Percentiles rank a stretch among this genome's conserved stretches.
These are phyloP conservation scores for Yarrowia divulgata DNA, from an alignment of 805 yeast species.

Conservation along the genomic window DNA sequence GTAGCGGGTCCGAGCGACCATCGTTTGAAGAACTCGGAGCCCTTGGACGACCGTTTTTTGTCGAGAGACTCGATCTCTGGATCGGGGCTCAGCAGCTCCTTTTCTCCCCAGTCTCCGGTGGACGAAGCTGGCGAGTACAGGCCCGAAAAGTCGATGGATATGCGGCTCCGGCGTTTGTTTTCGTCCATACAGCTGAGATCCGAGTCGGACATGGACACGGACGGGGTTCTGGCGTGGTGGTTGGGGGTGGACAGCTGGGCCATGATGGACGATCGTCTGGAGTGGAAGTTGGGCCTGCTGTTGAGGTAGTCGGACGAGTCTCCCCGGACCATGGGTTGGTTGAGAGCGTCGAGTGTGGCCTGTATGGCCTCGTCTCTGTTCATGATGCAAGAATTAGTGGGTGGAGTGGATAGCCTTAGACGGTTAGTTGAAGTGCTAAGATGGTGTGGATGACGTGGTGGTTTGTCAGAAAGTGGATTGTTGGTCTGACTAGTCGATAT, in stretches of 20 bases:
- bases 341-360: slow-evolving; percentile 33
- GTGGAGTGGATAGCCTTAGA: too few relatives aligned
- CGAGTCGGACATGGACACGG: slow-evolving; percentile 32
- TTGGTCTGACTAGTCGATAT: neutral
- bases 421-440: neutral
- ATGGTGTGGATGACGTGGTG: neutral
- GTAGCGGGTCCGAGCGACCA: slow-evolving; percentile 33
- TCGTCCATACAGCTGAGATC: slow-evolving; percentile 37
- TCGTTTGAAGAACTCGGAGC: slow-evolving; percentile 31
- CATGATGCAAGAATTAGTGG: neutral
- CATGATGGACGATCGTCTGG: slow-evolving; percentile 28
- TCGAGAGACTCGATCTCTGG: slow-evolving; percentile 31
- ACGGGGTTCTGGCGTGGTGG: slow-evolving; percentile 27
- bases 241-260: slow-evolving; percentile 33
- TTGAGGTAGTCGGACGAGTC: slow-evolving; percentile 11
- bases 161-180: slow-evolving; percentile 30
- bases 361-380: slow-evolving; percentile 38
- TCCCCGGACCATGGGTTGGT: slow-evolving; percentile 32
- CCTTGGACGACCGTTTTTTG: slow-evolving; percentile 25
- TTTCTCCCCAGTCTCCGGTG: slow-evolving; percentile 29
- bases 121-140: slow-evolving; percentile 38
- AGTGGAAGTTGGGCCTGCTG: slow-evolving; percentile 13
- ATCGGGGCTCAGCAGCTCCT: slow-evolving; percentile 30
- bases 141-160: slow-evolving; percentile 36
- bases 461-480: neutral